Evolutionary conservation across 768 basidiomycete species (phyloP), one percentile per base, ranked within the genome.

Genomic region (Mycena epipterygia): DNA sequence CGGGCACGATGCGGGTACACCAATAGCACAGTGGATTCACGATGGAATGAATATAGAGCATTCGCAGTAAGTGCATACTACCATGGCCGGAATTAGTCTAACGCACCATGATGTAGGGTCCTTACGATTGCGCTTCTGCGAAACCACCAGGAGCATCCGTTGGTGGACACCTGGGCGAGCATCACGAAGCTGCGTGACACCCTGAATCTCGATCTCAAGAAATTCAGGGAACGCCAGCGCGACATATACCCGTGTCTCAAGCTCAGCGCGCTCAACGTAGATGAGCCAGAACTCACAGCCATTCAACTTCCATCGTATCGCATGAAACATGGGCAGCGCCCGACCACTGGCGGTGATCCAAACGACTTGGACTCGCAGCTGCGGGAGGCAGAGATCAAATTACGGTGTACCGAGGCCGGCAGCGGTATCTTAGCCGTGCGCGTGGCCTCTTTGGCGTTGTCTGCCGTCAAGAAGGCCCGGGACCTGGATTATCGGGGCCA

Each of bases 91-190:
- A 44, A 19, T 17, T 5, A 5, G 42, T 44, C 42, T 44, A 44
- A 17, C 19, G 59, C 64, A 77, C 30, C 76, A 79, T 16, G 83
- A 85, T 19, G 5, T 17, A 44, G 42, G 19, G 42, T 44, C 14
- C 19, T 44, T 44, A 11, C 19, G 9, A 44, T 44, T 17, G 42
- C 42, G 42, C 42, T 44, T 21, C 42, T 44, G 14, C 8, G 19
- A 12, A 44, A 19, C 42, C 42, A 44, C 19, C 42, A 21, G 12
- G 42, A 44, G 42, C 42, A 44, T 19, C 42, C 42, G 14, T n/a
- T n/a, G n/a, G n/a, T n/a, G n/a, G n/a, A n/a, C n/a, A n/a, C n/a
- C n/a, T n/a, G n/a, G n/a, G n/a, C n/a, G n/a, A n/a, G n/a, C n/a
- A n/a, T n/a, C n/a, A n/a, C n/a, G n/a, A n/a, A n/a, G n/a, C n/a